Evolutionary conservation across 2,329 filamentous ascomycete species (phyloP).

Genomic region (Uncinocarpus reesii): DNA sequence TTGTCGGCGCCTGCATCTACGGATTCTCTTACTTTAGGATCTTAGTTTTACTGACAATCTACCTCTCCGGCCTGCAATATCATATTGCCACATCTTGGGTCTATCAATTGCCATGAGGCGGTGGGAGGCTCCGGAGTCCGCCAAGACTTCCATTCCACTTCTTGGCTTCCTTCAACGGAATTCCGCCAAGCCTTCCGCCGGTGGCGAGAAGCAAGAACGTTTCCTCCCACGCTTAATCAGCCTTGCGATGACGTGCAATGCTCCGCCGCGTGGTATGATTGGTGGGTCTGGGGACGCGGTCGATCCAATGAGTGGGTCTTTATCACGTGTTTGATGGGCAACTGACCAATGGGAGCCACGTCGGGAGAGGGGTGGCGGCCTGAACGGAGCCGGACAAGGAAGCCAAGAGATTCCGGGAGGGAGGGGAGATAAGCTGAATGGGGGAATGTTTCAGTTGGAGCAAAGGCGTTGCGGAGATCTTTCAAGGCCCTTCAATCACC

Average conservation of each 20-base stretch:
- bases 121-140: neutral
- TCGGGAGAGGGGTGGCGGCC: conserved; percentile 1
- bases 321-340: conserved; percentile 9
- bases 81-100: neutral
- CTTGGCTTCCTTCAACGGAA: neutral
- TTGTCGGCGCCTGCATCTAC: neutral
- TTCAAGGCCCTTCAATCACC: neutral
- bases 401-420: conserved; percentile 14
- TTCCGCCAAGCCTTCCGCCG: conserved; percentile 9
- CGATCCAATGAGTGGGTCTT: neutral
- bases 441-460: neutral
- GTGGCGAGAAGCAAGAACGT: neutral
- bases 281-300: neutral
- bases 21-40: too few relatives aligned
- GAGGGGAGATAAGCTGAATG: neutral
- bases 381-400: neutral
- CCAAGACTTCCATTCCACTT: conserved; percentile 5
- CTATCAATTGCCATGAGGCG: neutral
- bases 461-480: neutral
- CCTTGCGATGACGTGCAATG: conserved; percentile 2
- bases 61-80: neutral
- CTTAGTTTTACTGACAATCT: too few relatives aligned
- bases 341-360: conserved; percentile 7
- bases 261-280: conserved; percentile 1
- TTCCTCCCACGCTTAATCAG: neutral